phyloP scores from a whole-genome alignment of 805 yeast species.

The Suhomyces pyralidae region DNA sequence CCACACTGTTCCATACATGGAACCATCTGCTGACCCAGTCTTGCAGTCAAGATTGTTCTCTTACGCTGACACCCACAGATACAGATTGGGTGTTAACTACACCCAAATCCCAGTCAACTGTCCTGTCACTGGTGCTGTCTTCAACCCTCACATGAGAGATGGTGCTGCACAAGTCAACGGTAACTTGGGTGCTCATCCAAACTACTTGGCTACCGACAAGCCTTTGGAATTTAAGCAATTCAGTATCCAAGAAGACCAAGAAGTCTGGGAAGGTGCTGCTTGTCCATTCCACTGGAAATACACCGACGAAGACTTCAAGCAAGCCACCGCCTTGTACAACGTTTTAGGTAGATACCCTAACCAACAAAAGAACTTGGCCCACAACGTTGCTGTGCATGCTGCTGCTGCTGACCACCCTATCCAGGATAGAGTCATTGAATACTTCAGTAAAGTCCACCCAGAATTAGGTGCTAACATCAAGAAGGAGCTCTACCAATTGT shows the following conservation, averaged over 20 bases:
- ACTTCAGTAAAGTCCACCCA: conserved; percentile 70
- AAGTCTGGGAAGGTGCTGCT: conserved; percentile 80
- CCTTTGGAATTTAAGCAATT: conserved; percentile 47
- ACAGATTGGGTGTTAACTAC: conserved; percentile 70
- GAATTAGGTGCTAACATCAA: conserved; percentile 66
- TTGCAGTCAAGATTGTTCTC: conserved; percentile 74
- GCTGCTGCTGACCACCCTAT: conserved; percentile 65
- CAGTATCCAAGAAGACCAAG: conserved; percentile 63
- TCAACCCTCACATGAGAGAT: conserved; percentile 73
- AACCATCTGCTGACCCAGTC: conserved; percentile 75
- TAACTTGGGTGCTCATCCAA: conserved; percentile 75
- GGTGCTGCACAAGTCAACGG: conserved; percentile 64
- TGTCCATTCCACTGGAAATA: conserved; percentile 84
- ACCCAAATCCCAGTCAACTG: conserved; percentile 71
- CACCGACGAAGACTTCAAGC: conserved; percentile 70
- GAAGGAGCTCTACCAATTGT: conserved; percentile 53
- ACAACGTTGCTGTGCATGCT: conserved; percentile 78
- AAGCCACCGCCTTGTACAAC: conserved; percentile 74
- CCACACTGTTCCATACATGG: conserved; percentile 72
- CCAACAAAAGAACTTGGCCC: conserved; percentile 80
- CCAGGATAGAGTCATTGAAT: conserved; percentile 74
- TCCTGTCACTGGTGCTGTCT: conserved; percentile 52
- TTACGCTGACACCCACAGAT: conserved; percentile 73
- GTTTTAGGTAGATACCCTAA: conserved; percentile 75
- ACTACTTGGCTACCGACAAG: conserved; percentile 60